Base-by-base conservation (phyloP, 768 basidiomycete species). In the Hygrocybe punicea region DNA sequence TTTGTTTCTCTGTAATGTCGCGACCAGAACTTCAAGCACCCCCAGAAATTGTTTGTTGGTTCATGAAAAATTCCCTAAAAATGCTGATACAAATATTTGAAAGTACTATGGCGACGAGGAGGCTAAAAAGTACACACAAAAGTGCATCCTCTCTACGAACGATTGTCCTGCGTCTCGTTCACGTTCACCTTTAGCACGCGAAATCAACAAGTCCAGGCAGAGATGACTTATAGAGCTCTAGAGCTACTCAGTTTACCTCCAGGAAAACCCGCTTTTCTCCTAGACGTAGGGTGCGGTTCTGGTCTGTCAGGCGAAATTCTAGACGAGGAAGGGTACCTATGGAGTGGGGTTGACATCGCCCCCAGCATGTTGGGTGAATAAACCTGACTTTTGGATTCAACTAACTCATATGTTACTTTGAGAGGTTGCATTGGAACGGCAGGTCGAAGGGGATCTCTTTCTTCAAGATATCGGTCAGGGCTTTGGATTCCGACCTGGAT, bases 401-500 rank as follows among this genome's bases (percentile, higher is more conserved):
- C 46, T 57, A 33, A 49, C 11, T 51, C 9, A 51, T 5, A 57
- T n/a, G 40, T 13, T 57, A 16, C 21, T 17, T 42, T 25, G 59
- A 95, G 95, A 98, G 81, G 93, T 98, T 25, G 97, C 97, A 7
- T 75, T 99, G 51, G 93, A 98, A 69, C 79, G 96, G 39, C 92
- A 98, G 67, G 90, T 98, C 0, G 93, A 95, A 61, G 97, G 97
- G 2, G 97, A 99, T 71, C 75, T 99, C 21, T 96, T 99, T 70
- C 71, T 98, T 34, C 95, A 98, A 63, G 97, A 99, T 67, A 97
- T 98, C 42, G 97, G 97, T 0, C 97, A 99, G 69, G 97, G 97
- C 0, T 91, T 98, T 65, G 94, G 95, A 6, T 99, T 97, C 71
- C 83, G 97, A 39, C 91, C 97, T 56, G 97, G 96, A 58, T 89